A percentile compares a stretch with the other conserved stretches of the same genome.
phyloP scores from a whole-genome alignment of 306 rosid species.

The Citrullus colocynthis region DNA sequence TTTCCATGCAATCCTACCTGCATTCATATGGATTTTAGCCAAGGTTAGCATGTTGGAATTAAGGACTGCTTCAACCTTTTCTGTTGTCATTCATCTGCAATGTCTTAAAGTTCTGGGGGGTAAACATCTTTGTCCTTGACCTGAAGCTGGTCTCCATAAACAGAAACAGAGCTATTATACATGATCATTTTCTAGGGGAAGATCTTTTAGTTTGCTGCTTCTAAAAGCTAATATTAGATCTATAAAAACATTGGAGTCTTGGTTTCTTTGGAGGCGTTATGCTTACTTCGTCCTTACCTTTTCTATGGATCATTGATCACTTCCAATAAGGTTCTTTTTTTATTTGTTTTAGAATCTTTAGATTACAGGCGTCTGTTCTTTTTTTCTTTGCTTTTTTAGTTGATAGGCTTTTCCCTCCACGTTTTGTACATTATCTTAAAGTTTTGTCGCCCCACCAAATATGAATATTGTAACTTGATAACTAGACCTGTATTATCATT shows the following conservation, averaged over 20 bases:
- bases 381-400: not conserved
- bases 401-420: not conserved
- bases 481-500: not conserved
- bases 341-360: not conserved
- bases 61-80: not conserved
- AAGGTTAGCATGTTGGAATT: slow-evolving; percentile 10
- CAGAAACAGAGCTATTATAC: slow-evolving; percentile 5
- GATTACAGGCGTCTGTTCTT: not conserved
- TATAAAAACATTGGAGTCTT: not conserved
- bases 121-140: not conserved
- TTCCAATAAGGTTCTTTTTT: not conserved
- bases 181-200: not conserved
- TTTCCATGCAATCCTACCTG: slow-evolving; percentile 93
- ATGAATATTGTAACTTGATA: slow-evolving; percentile 2
- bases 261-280: not conserved
- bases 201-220: not conserved
- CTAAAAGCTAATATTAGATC: not conserved
- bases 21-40: slow-evolving; percentile 41
- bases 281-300: slow-evolving; percentile 1
- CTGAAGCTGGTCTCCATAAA: not conserved
- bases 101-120: not conserved
- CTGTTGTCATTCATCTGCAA: not conserved
- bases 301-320: not conserved
- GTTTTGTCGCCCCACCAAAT: not conserved
- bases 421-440: slow-evolving; percentile 2